Base-by-base conservation (phyloP, 345 rosid species). In the Populus nigra region DNA sequence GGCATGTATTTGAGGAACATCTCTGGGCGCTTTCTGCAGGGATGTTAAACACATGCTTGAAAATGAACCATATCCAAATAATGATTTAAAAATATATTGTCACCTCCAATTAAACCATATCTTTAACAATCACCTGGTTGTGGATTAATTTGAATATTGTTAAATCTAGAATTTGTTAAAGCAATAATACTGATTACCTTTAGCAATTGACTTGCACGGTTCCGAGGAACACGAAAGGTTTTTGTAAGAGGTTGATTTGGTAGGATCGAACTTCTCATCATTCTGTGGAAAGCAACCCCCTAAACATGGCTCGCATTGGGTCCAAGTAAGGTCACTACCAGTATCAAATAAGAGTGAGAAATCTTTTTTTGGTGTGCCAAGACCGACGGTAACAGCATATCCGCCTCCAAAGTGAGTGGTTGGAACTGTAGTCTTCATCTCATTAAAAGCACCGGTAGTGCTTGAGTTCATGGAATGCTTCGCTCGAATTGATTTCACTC, bases 271-370 rank as follows among this genome's bases (percentile, higher is more conserved):
- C 23, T 71, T 69, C 71, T 73, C 59, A 2, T 74, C 45, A 1
- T 71, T 23, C 2, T 74, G 57, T 20, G 23, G 59, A 53, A 18
- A 53, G 81, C 82, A 78, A 18, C n/a, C 33, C 9, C 8, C 31
- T 15, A 5, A 43, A 35, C 79, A 78, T 4, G 83, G 72, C 35
- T 57, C 61, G 57, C 86, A 84, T 10, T 68, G 55, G 4, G 80
- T 35, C 86, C 84, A 81, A 3, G 86, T 74, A n/a, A 75, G 1
- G 68, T 20, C 75, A 12, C 84, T 84, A 33, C 84, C 82, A 4
- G 86, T 81, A 76, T 84, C 86, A 0, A 83, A 78, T 20, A 78
- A 8, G 31, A 78, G 59, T 16, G 63, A 25, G 49, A 81, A 59
- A n/a, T 75, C 77, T 3, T 41, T 35, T 2, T 23, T 41, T 1